Conservation (phyloP, 164 flowering plant genomes). For the Houttuynia cordata region DNA sequence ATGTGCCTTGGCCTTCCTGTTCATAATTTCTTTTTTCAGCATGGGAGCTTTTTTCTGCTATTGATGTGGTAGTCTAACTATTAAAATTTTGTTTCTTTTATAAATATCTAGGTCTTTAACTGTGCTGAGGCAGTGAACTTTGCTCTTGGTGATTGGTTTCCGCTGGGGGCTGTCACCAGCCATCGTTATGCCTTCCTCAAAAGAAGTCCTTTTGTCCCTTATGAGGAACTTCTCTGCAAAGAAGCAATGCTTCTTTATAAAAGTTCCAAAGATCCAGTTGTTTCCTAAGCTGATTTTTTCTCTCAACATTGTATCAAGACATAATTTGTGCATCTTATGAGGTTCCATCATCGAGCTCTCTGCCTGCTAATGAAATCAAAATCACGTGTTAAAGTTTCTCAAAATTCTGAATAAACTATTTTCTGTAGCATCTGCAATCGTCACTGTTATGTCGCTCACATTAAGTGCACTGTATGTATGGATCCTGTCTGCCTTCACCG, state of each 20-base stretch:
- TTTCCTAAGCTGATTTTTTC: conserved; percentile 24
- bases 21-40: neutral
- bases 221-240: too few species aligned
- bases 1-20: neutral
- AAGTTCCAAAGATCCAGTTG: conserved; percentile 18
- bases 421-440: conserved; percentile 90
- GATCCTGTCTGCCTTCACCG: conserved; percentile 91
- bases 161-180: conserved; percentile 79
- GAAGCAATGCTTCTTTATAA: conserved; percentile 63
- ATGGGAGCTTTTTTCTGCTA: neutral
- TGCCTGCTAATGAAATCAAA: conserved; percentile 59
- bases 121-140: too few species aligned
- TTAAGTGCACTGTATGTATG: conserved; percentile 53
- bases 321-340: conserved; percentile 73
- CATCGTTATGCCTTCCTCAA: conserved; percentile 76
- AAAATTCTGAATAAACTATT: conserved; percentile 52
- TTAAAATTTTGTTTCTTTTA: neutral
- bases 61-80: neutral
- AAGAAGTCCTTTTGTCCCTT: conserved; percentile 83
- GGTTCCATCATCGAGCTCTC: conserved; percentile 75
- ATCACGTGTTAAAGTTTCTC: conserved; percentile 25
- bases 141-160: conserved; percentile 99
- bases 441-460: conserved; percentile 75
- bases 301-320: conserved; percentile 43
- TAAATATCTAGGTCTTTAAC: conserved; percentile 32